A percentile compares a stretch with the other conserved stretches of the same genome.
Conservation (phyloP, 1,139 yeast species). For the Scheffersomyces titani region DNA sequence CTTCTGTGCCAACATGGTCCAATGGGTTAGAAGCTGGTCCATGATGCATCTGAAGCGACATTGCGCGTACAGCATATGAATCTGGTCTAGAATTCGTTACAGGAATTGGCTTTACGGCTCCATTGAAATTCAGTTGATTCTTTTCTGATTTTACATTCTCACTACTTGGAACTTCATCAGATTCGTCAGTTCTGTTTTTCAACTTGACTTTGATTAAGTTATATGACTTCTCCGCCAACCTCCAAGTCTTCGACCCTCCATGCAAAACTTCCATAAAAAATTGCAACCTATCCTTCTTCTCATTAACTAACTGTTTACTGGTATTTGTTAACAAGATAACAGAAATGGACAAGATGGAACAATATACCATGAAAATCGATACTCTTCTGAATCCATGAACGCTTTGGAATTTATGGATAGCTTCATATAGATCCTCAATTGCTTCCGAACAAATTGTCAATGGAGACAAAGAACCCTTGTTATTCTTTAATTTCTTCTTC, state of each 20-base stretch:
- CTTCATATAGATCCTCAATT: conserved; percentile 44
- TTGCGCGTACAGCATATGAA: neutral
- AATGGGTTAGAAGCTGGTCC: neutral
- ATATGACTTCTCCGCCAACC: conserved; percentile 48
- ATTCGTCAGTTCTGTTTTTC: conserved; percentile 19
- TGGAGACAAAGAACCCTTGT: conserved; percentile 11
- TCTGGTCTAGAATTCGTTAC: neutral
- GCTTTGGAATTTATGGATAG: conserved; percentile 35
- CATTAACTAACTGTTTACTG: conserved; percentile 24
- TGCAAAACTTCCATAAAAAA: conserved; percentile 41
- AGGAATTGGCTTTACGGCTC: neutral
- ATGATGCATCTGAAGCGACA: neutral
- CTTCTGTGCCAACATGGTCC: neutral
- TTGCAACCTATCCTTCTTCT: conserved; percentile 29
- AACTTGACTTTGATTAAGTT: conserved; percentile 40
- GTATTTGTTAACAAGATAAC: conserved; percentile 42
- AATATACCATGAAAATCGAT: conserved; percentile 50
- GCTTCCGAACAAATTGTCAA: conserved; percentile 37
- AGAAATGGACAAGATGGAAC: conserved; percentile 49
- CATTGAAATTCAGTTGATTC: neutral
- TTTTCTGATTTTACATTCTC: neutral
- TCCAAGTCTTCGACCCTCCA: conserved; percentile 50
- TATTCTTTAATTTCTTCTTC: conserved; percentile 7
- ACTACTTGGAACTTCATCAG: neutral
- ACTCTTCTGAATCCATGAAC: conserved; percentile 45